A percentile compares a stretch with the other conserved stretches of the same genome.
Evolutionary conservation across 441 rosid genomes (phyloP).

Genomic region (Bruguiera hainesii): DNA sequence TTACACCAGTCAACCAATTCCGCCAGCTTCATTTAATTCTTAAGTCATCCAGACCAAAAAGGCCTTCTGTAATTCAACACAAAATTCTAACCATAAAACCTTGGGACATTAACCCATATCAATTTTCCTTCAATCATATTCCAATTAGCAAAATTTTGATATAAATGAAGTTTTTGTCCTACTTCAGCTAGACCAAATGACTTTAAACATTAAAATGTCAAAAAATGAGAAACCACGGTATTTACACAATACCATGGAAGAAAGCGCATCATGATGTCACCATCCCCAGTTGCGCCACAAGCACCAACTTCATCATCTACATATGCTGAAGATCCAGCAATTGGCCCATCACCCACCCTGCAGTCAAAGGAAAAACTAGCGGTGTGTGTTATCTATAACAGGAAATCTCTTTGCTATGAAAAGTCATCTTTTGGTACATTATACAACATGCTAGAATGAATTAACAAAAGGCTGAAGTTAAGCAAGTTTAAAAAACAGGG

Average conservation of each 20-base stretch:
- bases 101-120: too few relatives aligned
- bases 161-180: not conserved
- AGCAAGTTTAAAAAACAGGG: too few relatives aligned
- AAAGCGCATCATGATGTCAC: slow-evolving; percentile 96
- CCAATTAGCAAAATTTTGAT: too few relatives aligned
- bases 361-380: slow-evolving; percentile 16
- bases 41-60: too few relatives aligned
- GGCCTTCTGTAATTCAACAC: too few relatives aligned
- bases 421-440: not conserved
- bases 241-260: slow-evolving; percentile 68
- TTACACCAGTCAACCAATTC: too few relatives aligned
- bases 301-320: slow-evolving; percentile 87
- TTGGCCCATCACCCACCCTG: slow-evolving; percentile 96
- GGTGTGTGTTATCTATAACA: slow-evolving; percentile 1
- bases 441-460: not conserved
- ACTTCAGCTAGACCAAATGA: not conserved
- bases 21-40: too few relatives aligned
- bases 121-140: too few relatives aligned
- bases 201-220: not conserved
- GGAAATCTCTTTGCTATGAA: not conserved
- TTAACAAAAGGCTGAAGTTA: too few relatives aligned
- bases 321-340: slow-evolving; percentile 81
- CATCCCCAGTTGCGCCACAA: slow-evolving; percentile 96
- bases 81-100: too few relatives aligned
- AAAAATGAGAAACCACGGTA: not conserved